These are phyloP conservation scores for Xylaria hypoxylon DNA, from an alignment of 2,329 filamentous ascomycete species.

Conservation along the genomic window DNA sequence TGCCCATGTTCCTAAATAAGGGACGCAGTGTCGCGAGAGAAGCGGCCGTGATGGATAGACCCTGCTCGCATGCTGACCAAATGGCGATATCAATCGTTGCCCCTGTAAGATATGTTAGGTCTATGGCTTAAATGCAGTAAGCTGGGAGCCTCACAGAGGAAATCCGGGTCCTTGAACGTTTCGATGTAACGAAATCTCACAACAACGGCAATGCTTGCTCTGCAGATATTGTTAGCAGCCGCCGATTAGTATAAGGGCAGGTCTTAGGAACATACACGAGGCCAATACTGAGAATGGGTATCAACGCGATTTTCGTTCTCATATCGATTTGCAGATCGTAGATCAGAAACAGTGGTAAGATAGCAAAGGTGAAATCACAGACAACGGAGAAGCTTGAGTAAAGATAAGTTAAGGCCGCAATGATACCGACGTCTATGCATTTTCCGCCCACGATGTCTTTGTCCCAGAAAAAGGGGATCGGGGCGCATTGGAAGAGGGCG, in stretches of 20 bases:
- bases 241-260: not conserved
- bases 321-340: constrained; percentile 61
- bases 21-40: constrained; percentile 61
- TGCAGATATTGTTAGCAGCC: constrained; percentile 37
- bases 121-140: not conserved
- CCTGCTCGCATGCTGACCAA: constrained; percentile 62
- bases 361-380: constrained; percentile 64
- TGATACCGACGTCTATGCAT: constrained; percentile 51
- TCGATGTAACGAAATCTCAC: constrained; percentile 56
- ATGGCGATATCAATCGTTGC: constrained; percentile 59
- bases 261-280: constrained; percentile 49
- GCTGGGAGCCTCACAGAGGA: constrained; percentile 49
- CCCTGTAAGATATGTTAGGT: constrained; percentile 36
- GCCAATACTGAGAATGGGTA: constrained; percentile 61
- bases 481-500: constrained; percentile 42
- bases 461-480: constrained; percentile 42
- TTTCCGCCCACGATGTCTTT: constrained; percentile 37
- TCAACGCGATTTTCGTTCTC: constrained; percentile 59
- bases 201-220: constrained; percentile 59
- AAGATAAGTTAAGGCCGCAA: constrained; percentile 60
- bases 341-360: constrained; percentile 61
- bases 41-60: constrained; percentile 62
- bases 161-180: constrained; percentile 55
- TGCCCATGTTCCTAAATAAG: constrained; percentile 53
- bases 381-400: constrained; percentile 59